Evolutionary conservation across 768 basidiomycete species (phyloP).

Genomic region (Suillus occidentalis): DNA sequence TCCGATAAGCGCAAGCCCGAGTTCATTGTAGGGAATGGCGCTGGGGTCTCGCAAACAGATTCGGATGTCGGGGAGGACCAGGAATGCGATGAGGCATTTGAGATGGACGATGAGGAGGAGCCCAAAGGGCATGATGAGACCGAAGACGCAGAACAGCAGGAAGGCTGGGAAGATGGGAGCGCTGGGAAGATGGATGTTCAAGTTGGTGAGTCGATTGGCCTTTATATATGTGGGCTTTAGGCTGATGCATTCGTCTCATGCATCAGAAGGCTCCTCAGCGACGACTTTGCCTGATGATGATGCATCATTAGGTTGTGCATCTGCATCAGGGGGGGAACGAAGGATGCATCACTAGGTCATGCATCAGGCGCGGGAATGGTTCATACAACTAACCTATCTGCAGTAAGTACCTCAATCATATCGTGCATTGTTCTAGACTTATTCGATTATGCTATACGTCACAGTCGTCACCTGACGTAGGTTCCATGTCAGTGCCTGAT

Average conservation of each 20-base stretch:
- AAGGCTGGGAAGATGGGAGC: neutral
- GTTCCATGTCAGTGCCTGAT: too few relatives aligned
- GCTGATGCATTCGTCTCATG: neutral
- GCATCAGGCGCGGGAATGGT: too few relatives aligned
- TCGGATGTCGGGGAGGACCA: neutral
- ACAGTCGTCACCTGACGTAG: too few relatives aligned
- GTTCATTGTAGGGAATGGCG: neutral
- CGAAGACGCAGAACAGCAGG: neutral
- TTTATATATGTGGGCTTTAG: neutral
- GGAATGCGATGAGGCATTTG: neutral
- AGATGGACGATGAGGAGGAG: neutral
- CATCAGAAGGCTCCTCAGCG: neutral
- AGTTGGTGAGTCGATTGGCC: neutral
- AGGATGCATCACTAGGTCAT: too few relatives aligned
- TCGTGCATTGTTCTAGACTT: too few relatives aligned
- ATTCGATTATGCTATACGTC: too few relatives aligned
- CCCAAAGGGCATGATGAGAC: neutral
- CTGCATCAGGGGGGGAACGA: too few relatives aligned
- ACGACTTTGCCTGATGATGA: neutral
- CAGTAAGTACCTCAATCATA: neutral
- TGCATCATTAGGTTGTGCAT: too few relatives aligned
- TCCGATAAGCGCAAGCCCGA: neutral
- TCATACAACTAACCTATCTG: too few relatives aligned
- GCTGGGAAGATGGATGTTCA: neutral
- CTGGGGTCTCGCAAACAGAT: neutral